These are phyloP conservation scores for Boletus austroedulis DNA, from an alignment of 1,284 basidiomycete genomes.

Conservation along the genomic window DNA sequence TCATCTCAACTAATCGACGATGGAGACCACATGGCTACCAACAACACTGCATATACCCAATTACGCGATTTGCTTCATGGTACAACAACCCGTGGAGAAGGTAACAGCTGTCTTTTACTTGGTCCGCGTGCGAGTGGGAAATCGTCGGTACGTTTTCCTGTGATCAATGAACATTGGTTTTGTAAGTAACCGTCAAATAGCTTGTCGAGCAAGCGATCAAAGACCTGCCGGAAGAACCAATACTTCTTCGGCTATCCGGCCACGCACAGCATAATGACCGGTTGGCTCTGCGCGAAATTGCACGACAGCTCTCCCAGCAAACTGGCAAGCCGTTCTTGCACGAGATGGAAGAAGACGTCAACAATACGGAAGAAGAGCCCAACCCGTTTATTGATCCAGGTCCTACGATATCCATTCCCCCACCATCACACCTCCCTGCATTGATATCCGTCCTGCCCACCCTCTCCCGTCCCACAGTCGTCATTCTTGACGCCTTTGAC, in stretches of 20 bases:
- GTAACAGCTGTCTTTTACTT: conserved; percentile 84
- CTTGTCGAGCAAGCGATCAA: conserved; percentile 56
- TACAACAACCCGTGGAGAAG: conserved; percentile 76
- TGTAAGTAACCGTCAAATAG: conserved; percentile 36
- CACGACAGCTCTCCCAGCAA: conserved; percentile 73
- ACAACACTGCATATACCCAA: conserved; percentile 50
- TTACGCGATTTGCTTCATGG: conserved; percentile 65
- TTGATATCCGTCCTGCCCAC: conserved; percentile 77
- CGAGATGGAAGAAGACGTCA: conserved; percentile 39
- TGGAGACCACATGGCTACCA: conserved; percentile 41
- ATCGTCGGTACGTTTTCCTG: conserved; percentile 56
- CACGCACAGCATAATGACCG: conserved; percentile 82
- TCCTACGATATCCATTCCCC: conserved; percentile 45
- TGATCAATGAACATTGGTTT: neutral
- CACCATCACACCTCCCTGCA: conserved; percentile 76
- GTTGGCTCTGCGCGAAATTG: conserved; percentile 90
- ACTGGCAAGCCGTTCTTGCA: conserved; percentile 56
- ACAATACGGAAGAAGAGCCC: conserved; percentile 32
- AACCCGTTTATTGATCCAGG: conserved; percentile 42
- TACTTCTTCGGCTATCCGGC: conserved; percentile 83
- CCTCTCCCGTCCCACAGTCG: conserved; percentile 72
- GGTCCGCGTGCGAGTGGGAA: conserved; percentile 86
- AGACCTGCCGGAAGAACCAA: conserved; percentile 47
- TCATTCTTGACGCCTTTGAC: conserved; percentile 89
- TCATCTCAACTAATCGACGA: conserved; percentile 35